Conservation (phyloP, 306 rosid species). For the Fragaria ananassa region DNA sequence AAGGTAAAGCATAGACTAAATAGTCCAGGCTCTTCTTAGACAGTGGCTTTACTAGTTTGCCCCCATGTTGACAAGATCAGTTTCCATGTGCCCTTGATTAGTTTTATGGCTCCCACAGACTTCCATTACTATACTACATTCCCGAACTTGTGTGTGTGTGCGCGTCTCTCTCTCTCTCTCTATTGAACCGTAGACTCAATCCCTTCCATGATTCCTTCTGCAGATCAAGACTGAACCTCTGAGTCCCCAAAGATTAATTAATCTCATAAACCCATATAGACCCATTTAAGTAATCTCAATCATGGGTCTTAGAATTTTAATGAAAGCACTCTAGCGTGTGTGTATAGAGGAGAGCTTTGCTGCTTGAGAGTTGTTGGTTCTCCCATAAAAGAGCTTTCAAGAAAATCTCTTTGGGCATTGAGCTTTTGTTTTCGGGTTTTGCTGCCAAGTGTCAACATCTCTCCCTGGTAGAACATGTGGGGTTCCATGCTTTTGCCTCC, state of each 20-base stretch:
- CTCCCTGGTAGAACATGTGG: constrained; percentile 54
- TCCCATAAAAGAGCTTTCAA: constrained; percentile 44
- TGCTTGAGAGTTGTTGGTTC: constrained; percentile 36
- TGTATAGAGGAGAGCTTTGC: constrained; percentile 1
- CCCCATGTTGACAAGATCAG: constrained; percentile 54
- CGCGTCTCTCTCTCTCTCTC: neutral
- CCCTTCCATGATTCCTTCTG: constrained; percentile 50
- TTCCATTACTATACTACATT: constrained; percentile 21
- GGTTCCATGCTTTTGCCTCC: constrained; percentile 61
- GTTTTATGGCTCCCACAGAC: constrained; percentile 51
- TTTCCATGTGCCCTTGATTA: constrained; percentile 65
- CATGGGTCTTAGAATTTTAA: constrained; percentile 15
- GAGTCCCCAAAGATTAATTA: constrained; percentile 30
- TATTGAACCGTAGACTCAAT: constrained; percentile 27
- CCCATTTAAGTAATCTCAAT: constrained; percentile 24
- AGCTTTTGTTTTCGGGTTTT: constrained; percentile 49
- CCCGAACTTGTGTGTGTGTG: constrained; percentile 15
- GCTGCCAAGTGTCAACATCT: constrained; percentile 31
- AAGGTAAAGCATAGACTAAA: too few relatives aligned
- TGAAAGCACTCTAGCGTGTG: neutral
- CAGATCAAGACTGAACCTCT: constrained; percentile 39
- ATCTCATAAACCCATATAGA: constrained; percentile 18
- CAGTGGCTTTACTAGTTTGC: constrained; percentile 23
- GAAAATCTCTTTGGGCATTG: constrained; percentile 69
- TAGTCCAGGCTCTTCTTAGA: constrained; percentile 22